Percentiles rank a stretch among this genome's conserved stretches.
phyloP scores from a whole-genome alignment of 2,329 filamentous ascomycete species.

The Phialophora chinensis region DNA sequence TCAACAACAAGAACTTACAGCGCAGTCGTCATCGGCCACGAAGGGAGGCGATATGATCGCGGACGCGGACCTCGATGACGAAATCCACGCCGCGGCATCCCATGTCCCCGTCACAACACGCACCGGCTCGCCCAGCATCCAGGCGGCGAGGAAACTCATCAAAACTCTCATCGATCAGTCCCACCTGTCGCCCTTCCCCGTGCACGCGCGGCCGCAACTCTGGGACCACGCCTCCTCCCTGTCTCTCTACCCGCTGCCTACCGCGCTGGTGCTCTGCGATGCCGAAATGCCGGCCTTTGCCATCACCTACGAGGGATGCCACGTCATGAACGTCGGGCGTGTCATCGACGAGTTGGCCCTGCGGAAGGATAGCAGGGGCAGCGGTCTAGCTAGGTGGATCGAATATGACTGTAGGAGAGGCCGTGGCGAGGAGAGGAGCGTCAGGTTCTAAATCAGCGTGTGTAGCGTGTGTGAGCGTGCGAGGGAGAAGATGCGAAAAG shows the following conservation, averaged over 20 bases:
- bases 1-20: conserved; percentile 37
- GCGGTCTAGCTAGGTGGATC: conserved; percentile 74
- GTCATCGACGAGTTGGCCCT: conserved; percentile 57
- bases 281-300: conserved; percentile 80
- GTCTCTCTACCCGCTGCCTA: conserved; percentile 86
- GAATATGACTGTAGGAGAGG: conserved; percentile 77
- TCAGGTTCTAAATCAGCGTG: conserved; percentile 56
- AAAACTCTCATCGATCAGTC: conserved; percentile 93
- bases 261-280: conserved; percentile 81
- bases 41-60: neutral
- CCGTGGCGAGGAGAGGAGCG: conserved; percentile 67
- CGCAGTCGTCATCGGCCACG: conserved; percentile 39
- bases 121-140: conserved; percentile 39
- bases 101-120: conserved; percentile 31
- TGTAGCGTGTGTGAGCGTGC: neutral
- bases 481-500: neutral
- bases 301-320: conserved; percentile 91
- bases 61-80: neutral
- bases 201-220: conserved; percentile 78
- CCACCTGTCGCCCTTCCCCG: conserved; percentile 83
- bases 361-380: conserved; percentile 55
- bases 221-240: conserved; percentile 84
- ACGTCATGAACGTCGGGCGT: conserved; percentile 89
- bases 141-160: conserved; percentile 75
- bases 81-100: conserved; percentile 38